Evolutionary conservation across 805 yeast species (phyloP), one percentile per base, ranked within the genome.

Genomic region (Priceomyces castillae): DNA sequence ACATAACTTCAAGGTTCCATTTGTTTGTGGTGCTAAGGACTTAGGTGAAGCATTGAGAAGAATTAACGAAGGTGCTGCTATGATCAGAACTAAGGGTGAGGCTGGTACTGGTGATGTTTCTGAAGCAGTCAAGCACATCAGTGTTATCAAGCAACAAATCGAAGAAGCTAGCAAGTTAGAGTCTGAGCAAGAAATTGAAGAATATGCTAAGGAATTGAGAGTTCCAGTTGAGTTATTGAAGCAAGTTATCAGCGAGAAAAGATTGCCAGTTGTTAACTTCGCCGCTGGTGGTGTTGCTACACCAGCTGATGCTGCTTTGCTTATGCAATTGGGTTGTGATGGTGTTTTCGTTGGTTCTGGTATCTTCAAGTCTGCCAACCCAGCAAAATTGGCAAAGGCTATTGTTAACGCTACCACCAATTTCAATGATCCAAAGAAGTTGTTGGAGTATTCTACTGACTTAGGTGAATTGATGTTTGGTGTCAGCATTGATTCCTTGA

Each of bases 241-340:
- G 49, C 65, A 73, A 37, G 65, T 76, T 48, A 69, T 80, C 40
- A 73, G 71, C 35, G 67, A 70, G 49, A 62, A 67, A 7, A 78
- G 80, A 55, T 73, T 86, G 48, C 90, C 90, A 1, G 95, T 86
- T 35, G 94, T 86, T 43, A 86, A 84, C 68, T 86, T 86, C 58
- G 92, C 94, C 33, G 94, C 94, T 22, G 95, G 95, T 34, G 95
- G 95, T 46, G 84, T 86, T 40, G 94, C 95, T 7, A 84, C 95
- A 10, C 95, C 95, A 26, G 82, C 90, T 7, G 95, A 86, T 62
- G 95, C 95, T 19, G 94, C 94, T 16, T 66, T 86, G 50, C 80
- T 87, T 63, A 86, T 86, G 66, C 64, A 61, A 54, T 58, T 62
- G 45, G 67, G 67, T 11, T 59, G 65, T 46, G 65, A 62, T 43